phyloP scores from a whole-genome alignment of 2,329 filamentous ascomycete genomes.

The Aureobasidium mangrovei region DNA sequence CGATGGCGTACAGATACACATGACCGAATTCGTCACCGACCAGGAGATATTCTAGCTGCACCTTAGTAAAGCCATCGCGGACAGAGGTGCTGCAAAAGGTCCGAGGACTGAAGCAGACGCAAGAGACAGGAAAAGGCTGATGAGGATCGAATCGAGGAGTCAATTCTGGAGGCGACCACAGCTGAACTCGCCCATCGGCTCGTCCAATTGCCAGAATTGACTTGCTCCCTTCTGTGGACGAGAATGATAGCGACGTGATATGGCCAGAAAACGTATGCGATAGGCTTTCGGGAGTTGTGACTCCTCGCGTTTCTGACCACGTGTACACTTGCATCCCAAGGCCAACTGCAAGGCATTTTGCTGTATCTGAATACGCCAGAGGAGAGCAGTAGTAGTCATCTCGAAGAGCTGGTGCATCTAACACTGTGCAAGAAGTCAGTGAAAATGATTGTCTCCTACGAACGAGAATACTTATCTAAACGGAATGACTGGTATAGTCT shows the following conservation, averaged over 20 bases:
- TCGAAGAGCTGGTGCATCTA: constrained; percentile 80
- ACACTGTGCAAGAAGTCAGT: constrained; percentile 50
- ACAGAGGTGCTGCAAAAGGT: constrained; percentile 43
- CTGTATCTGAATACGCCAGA: constrained; percentile 70
- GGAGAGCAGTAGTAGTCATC: constrained; percentile 95
- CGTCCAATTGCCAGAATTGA: constrained; percentile 79
- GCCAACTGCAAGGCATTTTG: constrained; percentile 73
- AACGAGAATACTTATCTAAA: constrained; percentile 56
- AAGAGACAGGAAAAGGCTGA: constrained; percentile 66
- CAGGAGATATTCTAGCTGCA: constrained; percentile 71
- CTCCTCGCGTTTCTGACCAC: constrained; percentile 72
- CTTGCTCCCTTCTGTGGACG: constrained; percentile 64
- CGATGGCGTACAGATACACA: constrained; percentile 80
- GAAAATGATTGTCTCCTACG: neutral
- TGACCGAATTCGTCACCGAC: constrained; percentile 77
- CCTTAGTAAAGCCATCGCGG: constrained; percentile 40
- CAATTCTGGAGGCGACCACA: constrained; percentile 68
- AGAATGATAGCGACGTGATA: constrained; percentile 84
- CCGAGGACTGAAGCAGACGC: constrained; percentile 69
- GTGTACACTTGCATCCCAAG: constrained; percentile 71
- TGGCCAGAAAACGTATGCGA: constrained; percentile 45
- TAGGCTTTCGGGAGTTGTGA: constrained; percentile 48
- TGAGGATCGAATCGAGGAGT: constrained; percentile 64
- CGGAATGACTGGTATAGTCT: constrained; percentile 57
- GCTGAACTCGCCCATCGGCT: constrained; percentile 63